Conservation (phyloP, 2,329 filamentous ascomycete genomes). For the Geosmithia flava region DNA sequence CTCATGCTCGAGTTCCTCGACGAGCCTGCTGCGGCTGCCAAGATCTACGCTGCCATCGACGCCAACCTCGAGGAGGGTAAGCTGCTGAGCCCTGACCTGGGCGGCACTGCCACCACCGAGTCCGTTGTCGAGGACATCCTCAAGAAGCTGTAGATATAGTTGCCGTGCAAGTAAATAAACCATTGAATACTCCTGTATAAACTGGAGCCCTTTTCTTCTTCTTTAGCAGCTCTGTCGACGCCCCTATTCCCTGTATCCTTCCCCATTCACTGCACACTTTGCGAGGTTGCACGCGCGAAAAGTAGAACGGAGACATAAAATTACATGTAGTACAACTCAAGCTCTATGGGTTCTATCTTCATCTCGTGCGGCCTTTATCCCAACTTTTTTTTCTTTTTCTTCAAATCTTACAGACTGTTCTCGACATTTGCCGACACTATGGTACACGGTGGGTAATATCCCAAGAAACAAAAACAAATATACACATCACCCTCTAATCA, state of each 20-base stretch:
- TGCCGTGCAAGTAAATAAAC: not conserved
- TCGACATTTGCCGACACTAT: not conserved
- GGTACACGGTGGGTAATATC: not conserved
- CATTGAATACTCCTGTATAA: not conserved
- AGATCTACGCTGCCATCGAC: slow-evolving; percentile 87
- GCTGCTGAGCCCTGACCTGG: slow-evolving; percentile 79
- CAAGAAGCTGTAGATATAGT: slow-evolving; percentile 51
- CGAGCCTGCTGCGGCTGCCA: slow-evolving; percentile 73
- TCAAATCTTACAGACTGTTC: not conserved
- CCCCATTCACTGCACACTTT: not conserved
- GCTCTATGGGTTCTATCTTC: not conserved
- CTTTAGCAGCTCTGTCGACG: not conserved
- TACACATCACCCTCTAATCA: not conserved
- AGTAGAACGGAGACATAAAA: not conserved
- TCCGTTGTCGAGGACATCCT: slow-evolving; percentile 83
- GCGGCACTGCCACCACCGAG: slow-evolving; percentile 73
- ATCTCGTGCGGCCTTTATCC: not conserved
- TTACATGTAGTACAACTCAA: not conserved
- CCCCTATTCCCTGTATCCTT: not conserved
- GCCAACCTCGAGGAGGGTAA: slow-evolving; percentile 74
- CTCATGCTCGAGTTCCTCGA: slow-evolving; percentile 95
- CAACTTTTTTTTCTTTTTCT: not conserved
- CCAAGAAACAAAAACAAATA: not conserved
- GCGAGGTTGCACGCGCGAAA: not conserved
- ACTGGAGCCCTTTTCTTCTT: not conserved